A percentile compares a stretch with the other conserved stretches of the same genome.
These are phyloP conservation scores for Quercus alba DNA, from an alignment of 306 rosid species.

Conservation along the genomic window DNA sequence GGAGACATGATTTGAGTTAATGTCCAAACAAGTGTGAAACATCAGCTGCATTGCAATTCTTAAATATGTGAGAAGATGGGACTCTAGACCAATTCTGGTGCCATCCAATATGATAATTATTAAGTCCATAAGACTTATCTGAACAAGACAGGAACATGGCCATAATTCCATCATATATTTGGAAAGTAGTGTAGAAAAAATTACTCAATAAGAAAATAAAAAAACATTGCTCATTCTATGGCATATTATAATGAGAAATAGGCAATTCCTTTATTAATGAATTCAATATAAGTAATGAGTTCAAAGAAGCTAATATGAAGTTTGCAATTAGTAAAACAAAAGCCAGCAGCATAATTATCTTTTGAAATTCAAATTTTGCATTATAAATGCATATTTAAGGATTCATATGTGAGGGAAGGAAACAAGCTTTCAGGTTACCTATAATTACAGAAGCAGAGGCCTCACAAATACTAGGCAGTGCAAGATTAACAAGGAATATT, in stretches of 20 bases:
- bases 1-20: not conserved
- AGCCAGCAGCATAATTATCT: not conserved
- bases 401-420: not conserved
- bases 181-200: not conserved
- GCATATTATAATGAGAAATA: too few relatives aligned
- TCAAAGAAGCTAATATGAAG: not conserved
- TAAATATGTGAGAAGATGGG: not conserved
- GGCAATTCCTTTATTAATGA: not conserved
- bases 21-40: not conserved
- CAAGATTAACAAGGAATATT: constrained; percentile 66
- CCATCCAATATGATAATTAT: not conserved
- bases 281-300: not conserved
- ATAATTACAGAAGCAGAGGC: constrained; percentile 59
- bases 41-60: not conserved
- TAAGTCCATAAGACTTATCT: not conserved
- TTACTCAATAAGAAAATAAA: not conserved
- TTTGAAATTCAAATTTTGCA: not conserved
- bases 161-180: not conserved
- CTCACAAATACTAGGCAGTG: constrained; percentile 65
- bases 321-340: not conserved
- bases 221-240: not conserved
- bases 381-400: not conserved
- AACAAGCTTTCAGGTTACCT: constrained; percentile 41
- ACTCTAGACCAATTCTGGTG: not conserved
- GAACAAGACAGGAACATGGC: not conserved